Percentiles rank a stretch among this genome's conserved stretches.
Conservation (phyloP, 768 basidiomycete species). For the Lanmaoa pseudosensibilis region DNA sequence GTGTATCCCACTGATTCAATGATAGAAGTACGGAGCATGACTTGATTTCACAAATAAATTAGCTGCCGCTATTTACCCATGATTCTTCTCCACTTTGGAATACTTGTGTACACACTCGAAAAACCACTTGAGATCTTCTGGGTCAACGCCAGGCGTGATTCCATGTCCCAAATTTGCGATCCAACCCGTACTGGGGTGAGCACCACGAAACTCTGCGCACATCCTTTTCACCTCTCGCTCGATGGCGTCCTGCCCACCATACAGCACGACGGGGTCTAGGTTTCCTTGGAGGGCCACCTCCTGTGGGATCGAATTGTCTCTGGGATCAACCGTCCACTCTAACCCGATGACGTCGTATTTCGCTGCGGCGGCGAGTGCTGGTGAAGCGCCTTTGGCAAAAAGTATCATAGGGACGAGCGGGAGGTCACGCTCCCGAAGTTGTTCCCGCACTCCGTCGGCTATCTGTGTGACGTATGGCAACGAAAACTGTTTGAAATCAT, state of each 20-base stretch:
- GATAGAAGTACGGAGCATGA: conserved; percentile 11
- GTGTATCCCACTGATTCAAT: conserved; percentile 21
- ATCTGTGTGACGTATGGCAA: conserved; percentile 78
- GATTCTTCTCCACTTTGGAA: conserved; percentile 40
- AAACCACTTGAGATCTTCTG: conserved; percentile 90
- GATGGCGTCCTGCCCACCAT: conserved; percentile 84
- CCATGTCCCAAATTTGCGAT: conserved; percentile 98
- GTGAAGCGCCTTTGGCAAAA: conserved; percentile 93
- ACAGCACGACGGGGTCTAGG: conserved; percentile 84
- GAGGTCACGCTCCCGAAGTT: conserved; percentile 53
- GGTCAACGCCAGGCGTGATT: conserved; percentile 93
- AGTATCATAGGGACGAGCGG: conserved; percentile 78
- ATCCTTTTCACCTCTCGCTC: conserved; percentile 82
- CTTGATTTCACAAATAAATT: background rate
- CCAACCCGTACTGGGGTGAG: conserved; percentile 67
- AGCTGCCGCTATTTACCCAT: background rate
- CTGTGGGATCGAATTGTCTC: conserved; percentile 55
- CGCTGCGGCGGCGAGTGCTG: conserved; percentile 60
- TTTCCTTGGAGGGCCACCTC: conserved; percentile 86
- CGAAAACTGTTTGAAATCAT: conserved; percentile 84
- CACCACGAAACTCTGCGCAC: conserved; percentile 66
- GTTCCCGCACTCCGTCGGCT: conserved; percentile 60
- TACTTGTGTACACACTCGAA: conserved; percentile 87
- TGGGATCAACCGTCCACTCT: conserved; percentile 88
- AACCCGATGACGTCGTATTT: conserved; percentile 90